Percentiles rank a stretch among this genome's conserved stretches.
Conservation (phyloP, 495 filamentous ascomycete species). For the Neurospora sp. region DNA sequence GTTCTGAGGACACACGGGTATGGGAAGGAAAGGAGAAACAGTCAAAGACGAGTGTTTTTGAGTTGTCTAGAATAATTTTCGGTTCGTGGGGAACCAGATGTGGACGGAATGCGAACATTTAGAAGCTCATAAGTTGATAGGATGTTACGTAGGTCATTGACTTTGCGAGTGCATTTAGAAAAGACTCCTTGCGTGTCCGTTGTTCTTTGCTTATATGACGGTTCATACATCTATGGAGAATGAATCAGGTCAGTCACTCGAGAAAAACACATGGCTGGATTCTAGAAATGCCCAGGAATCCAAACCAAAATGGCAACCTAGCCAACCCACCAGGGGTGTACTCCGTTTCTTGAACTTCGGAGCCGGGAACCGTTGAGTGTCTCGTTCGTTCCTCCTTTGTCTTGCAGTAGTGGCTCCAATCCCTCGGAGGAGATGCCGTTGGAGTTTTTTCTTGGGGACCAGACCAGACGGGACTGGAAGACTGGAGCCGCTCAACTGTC, state of each 20-base stretch:
- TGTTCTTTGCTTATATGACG: no score
- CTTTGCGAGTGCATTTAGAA: background rate
- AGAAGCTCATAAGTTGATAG: background rate
- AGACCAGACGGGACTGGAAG: background rate
- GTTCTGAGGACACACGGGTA: background rate
- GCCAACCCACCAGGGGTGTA: background rate
- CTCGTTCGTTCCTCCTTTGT: background rate
- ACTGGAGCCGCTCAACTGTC: background rate
- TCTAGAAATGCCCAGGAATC: background rate
- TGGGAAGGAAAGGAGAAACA: background rate
- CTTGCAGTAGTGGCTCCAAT: background rate
- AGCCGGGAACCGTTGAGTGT: background rate
- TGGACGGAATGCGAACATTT: background rate
- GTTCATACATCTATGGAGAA: background rate
- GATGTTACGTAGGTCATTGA: background rate
- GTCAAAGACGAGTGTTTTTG: background rate
- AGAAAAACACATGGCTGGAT: background rate
- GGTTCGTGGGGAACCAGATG: background rate
- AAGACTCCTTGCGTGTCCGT: no score
- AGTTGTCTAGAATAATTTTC: background rate
- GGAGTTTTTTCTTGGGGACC: background rate
- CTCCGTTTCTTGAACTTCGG: background rate
- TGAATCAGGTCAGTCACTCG: background rate
- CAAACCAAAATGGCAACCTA: background rate
- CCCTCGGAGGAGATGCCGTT: background rate